Evolutionary conservation across 139 green algal species (phyloP), one percentile per base, ranked within the genome.

Genomic region (Mesostigma viride): DNA sequence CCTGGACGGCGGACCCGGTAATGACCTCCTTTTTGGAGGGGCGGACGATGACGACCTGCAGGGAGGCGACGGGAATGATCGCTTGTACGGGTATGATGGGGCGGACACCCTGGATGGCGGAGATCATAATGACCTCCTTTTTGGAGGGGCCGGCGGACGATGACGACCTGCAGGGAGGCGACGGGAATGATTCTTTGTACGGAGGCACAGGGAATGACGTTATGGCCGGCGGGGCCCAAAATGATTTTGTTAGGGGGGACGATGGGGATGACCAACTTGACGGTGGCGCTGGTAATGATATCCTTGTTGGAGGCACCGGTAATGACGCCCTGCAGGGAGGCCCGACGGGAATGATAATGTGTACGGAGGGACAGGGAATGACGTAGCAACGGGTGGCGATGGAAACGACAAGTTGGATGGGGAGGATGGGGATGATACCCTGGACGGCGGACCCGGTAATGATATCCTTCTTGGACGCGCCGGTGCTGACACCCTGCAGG

Each of bases 201-300:
- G 36, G 6, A 22, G 36, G 6, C 36, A 11, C 11, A 11, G 6
- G 11, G 36, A 48, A 48, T 11, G 36, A 48, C 6, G 6, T 11
- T 48, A 11, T 6, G 6, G 6, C 36, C 6, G 11, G 36, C 6
- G 11, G 6, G 11, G 36, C 6, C 11, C 36, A 6, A 48, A 11
- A 11, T 48, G 6, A 6, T 6, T 6, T 22, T 11, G 6, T 6
- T 11, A 48, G 6, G 6, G 6, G 36, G 36, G 6, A 6, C 6
- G 58, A 45, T 36, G 58, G 58, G 1, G 58, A 65, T 24, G 58
- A 65, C 58, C 30, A 24, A 6, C 22, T 65, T 20, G 30, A 46
- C 30, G 58, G 58, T 2, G 58, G 46, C 58, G 31, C 58, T 14
- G 58, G 58, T 22, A 65, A 35, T 1, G 58, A 32, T 17, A 65